Conservation (phyloP, 495 filamentous ascomycete genomes). For the Hypoxylon fragiforme region DNA sequence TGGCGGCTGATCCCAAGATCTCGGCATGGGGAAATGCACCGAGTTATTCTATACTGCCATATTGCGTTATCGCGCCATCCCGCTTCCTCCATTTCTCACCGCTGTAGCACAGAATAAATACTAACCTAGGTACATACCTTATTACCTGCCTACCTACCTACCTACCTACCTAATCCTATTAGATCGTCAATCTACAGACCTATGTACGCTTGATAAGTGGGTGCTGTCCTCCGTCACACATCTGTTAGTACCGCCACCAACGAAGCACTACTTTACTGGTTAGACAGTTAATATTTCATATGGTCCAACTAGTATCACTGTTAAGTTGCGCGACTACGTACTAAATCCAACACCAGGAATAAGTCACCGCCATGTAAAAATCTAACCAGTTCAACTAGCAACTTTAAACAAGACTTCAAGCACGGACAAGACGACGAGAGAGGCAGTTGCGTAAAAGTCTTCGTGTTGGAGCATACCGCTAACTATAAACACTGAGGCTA, state of each 20-base stretch:
- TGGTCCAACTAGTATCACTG: slow-evolving; percentile 4
- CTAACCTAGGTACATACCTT: too few relatives aligned
- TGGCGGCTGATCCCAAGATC: slow-evolving; percentile 33
- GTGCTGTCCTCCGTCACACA: slow-evolving; percentile 19
- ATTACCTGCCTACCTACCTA: too few relatives aligned
- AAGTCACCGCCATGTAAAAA: slow-evolving; percentile 26
- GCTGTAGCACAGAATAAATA: slow-evolving; percentile 20
- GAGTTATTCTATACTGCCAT: slow-evolving; percentile 32
- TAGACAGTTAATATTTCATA: slow-evolving; percentile 15
- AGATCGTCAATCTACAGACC: slow-evolving; percentile 18
- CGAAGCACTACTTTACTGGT: slow-evolving; percentile 16
- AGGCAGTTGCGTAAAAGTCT: not conserved
- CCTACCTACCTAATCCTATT: slow-evolving; percentile 27
- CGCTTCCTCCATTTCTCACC: slow-evolving; percentile 28
- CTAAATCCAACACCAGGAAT: slow-evolving; percentile 16
- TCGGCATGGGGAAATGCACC: slow-evolving; percentile 33
- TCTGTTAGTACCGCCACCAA: slow-evolving; percentile 5
- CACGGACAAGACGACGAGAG: not conserved
- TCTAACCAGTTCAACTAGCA: not conserved
- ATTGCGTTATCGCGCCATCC: slow-evolving; percentile 35
- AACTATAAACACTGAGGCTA: not conserved
- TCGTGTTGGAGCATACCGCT: slow-evolving; percentile 10
- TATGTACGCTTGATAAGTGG: slow-evolving; percentile 19
- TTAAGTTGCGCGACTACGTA: slow-evolving; percentile 9
- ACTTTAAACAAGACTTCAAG: slow-evolving; percentile 17